Evolutionary conservation across 805 yeast species (phyloP).

Genomic region (Metschnikowia corniflorae): DNA sequence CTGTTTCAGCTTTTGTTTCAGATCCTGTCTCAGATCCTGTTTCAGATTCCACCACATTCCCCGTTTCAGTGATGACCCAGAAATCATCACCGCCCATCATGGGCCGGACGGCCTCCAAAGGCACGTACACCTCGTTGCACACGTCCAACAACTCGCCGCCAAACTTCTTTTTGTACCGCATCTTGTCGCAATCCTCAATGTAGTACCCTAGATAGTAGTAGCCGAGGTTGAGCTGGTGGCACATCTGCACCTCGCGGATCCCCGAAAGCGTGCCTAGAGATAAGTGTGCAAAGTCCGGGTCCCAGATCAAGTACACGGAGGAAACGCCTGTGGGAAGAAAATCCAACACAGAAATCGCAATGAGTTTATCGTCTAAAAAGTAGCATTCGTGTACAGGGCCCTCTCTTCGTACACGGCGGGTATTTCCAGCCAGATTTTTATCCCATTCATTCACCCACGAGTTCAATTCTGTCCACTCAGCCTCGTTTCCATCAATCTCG

Average conservation of each 20-base stretch:
- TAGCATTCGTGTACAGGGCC: slow-evolving; percentile 83
- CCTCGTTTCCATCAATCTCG: slow-evolving; percentile 22
- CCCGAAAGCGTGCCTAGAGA: slow-evolving; percentile 80
- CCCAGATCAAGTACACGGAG: slow-evolving; percentile 85
- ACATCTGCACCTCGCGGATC: slow-evolving; percentile 60
- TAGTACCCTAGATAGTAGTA: slow-evolving; percentile 80
- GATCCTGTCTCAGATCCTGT: slow-evolving; percentile 18
- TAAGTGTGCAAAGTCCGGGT: slow-evolving; percentile 67
- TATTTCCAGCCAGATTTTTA: slow-evolving; percentile 8
- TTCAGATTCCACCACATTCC: slow-evolving; percentile 8
- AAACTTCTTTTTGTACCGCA: slow-evolving; percentile 76
- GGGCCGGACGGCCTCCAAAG: slow-evolving; percentile 27
- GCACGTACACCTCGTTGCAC: slow-evolving; percentile 42
- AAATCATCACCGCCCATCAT: slow-evolving; percentile 29
- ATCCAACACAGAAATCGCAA: slow-evolving; percentile 77
- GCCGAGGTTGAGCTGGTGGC: slow-evolving; percentile 41
- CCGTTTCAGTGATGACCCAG: slow-evolving; percentile 17
- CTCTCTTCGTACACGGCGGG: slow-evolving; percentile 15
- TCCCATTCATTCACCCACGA: slow-evolving; percentile 34
- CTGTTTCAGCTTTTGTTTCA: neutral
- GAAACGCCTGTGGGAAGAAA: slow-evolving; percentile 73
- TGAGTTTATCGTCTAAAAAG: slow-evolving; percentile 55
- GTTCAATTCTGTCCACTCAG: slow-evolving; percentile 41
- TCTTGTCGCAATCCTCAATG: slow-evolving; percentile 73
- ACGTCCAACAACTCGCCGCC: slow-evolving; percentile 72